A percentile compares a stretch with the other conserved stretches of the same genome.
phyloP scores from a whole-genome alignment of 352 stramenopile genomes.

The Phytophthora podocarpi region DNA sequence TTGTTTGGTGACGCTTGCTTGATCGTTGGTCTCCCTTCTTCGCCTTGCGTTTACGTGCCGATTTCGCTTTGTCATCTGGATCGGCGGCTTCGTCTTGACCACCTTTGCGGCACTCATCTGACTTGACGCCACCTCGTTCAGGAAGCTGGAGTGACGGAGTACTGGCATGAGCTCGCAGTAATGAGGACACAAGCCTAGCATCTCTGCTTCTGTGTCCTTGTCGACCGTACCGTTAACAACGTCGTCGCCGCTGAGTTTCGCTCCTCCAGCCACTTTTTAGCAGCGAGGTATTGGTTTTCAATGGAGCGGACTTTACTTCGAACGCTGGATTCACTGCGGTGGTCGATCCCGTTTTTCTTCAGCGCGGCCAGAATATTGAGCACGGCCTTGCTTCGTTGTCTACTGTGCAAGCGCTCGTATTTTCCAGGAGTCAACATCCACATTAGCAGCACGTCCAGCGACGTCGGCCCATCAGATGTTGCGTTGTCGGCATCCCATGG shows the following conservation, averaged over 20 bases:
- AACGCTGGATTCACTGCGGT: constrained; percentile 18
- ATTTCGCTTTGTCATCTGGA: background rate
- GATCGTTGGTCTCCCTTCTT: background rate
- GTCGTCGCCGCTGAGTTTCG: background rate
- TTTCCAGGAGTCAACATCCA: constrained; percentile 39
- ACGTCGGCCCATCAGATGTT: constrained; percentile 12
- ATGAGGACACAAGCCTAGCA: constrained; percentile 30
- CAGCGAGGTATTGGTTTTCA: constrained; percentile 25
- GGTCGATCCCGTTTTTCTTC: constrained; percentile 13
- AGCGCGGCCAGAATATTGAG: constrained; percentile 12
- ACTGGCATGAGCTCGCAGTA: constrained; percentile 26
- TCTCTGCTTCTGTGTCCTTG: constrained; percentile 15
- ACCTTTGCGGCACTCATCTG: background rate
- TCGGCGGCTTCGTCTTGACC: background rate
- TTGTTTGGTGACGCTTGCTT: background rate
- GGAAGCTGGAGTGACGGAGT: constrained; percentile 2
- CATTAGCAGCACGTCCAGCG: constrained; percentile 37
- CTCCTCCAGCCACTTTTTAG: constrained; percentile 20
- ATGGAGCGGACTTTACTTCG: constrained; percentile 12
- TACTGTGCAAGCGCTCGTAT: constrained; percentile 30
- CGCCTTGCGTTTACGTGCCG: background rate
- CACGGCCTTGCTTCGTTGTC: background rate
- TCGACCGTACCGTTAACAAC: background rate
- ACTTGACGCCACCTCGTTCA: constrained; percentile 2
- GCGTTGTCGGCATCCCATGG: constrained; percentile 26